Evolutionary conservation across 1,139 yeast genomes (phyloP), one percentile per base, ranked within the genome.

Genomic region (Nadsonia starkeyi-henricii): DNA sequence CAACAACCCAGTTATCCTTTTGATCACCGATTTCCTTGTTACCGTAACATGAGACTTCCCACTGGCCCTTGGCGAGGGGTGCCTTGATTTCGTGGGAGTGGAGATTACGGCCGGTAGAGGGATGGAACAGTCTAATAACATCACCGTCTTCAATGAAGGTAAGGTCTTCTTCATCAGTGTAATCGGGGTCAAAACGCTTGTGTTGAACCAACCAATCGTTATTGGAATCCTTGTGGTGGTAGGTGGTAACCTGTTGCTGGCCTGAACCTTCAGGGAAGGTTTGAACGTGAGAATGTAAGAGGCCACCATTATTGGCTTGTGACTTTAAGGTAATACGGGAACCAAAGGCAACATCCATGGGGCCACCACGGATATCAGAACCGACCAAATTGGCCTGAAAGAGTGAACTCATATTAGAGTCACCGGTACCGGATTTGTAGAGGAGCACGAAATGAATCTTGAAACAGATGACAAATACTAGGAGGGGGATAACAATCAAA

Each of bases 211-310:
- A 62, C 97, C 97, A 91, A 59, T 86, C 81, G 66, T 91, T 91
- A 71, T 91, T 91, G 50, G 79, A 60, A 67, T 91, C 99, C 69
- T 85, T 85, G 71, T 86, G 96, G 48, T 86, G 79, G 65, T 91
- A 91, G 36, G 95, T 85, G 44, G 98, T 91, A 50, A 91, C 85
- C 69, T 91, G 98, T 68, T 91, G 97, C 69, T 91, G 99, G 58
- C 77, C 75, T 19, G 97, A 89, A 50, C 99, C 99, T 60, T 80
- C 95, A 44, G 98, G 98, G 71, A 72, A 91, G 13, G 86, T 73
- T 69, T 91, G 97, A 47, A 85, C 78, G 64, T 91, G 99, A 13
- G 98, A 91, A 68, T 91, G 99, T 60, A 91, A 75, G 57, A 93
- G 72, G 43, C 95, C 94, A 54, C 96, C 96, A 53, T 91, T 81